Conservation (phyloP, 2,329 filamentous ascomycete species). For the Trichophyton benhamiae region DNA sequence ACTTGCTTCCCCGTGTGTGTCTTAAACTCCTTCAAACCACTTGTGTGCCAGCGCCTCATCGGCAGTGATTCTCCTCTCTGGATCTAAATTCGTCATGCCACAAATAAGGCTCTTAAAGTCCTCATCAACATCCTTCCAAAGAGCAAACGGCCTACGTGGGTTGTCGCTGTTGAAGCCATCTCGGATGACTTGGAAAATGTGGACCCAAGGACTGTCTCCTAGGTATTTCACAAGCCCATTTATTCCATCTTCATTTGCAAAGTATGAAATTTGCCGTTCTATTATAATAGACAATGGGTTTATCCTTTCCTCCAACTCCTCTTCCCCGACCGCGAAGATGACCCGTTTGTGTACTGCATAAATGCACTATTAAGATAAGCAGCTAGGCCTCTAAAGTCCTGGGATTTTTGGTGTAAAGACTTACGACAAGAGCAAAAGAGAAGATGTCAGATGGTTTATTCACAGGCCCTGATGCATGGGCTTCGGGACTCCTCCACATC, state of each 20-base stretch:
- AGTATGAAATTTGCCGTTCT: constrained; percentile 38
- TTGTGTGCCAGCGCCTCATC: constrained; percentile 23
- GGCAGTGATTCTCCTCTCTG: constrained; percentile 22
- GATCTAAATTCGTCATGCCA: constrained; percentile 25
- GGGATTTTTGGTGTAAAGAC: neutral
- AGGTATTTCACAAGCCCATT: constrained; percentile 33
- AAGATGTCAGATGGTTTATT: constrained; percentile 18
- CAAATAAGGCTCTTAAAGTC: constrained; percentile 22
- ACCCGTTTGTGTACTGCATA: constrained; percentile 33
- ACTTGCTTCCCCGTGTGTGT: neutral
- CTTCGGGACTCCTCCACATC: constrained; percentile 23
- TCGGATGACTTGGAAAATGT: constrained; percentile 27
- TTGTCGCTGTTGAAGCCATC: constrained; percentile 32
- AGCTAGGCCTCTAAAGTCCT: neutral
- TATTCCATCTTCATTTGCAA: constrained; percentile 33
- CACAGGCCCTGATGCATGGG: constrained; percentile 16
- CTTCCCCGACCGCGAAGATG: constrained; percentile 28
- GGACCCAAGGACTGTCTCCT: constrained; percentile 28
- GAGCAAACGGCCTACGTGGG: constrained; percentile 32
- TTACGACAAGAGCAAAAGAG: constrained; percentile 12
- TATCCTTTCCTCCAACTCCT: constrained; percentile 22
- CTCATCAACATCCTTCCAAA: constrained; percentile 28
- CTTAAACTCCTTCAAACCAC: constrained; percentile 17
- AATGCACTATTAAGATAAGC: constrained; percentile 25
- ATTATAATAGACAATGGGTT: constrained; percentile 33